Base-by-base conservation (phyloP, 768 basidiomycete species). In the Cantharellus anzutake region DNA sequence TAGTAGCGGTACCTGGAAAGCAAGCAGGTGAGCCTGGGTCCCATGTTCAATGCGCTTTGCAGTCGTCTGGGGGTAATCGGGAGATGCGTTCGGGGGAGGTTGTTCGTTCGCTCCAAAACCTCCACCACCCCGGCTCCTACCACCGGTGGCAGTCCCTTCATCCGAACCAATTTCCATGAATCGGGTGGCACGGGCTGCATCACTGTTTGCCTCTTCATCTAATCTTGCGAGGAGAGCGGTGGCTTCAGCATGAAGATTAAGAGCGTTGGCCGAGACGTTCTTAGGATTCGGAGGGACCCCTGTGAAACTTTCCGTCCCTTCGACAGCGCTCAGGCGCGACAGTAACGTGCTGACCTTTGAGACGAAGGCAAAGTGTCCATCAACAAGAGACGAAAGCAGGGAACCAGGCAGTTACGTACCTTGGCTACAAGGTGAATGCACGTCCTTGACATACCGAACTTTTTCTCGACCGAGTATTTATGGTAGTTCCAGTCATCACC, bases 401-500 rank as follows among this genome's bases (percentile, higher is more conserved):
- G 52, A 55, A 11, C 11, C 11, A 55, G 1, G 52, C 52, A 55
- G 35, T 14, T 1, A 37, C 11, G 58, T 60, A 71, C 68, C 62
- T 67, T 63, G 52, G 70, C 68, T 41, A 71, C 65, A 42, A 67
- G 51, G 16, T 67, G 65, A 14, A 70, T 60, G 55, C 68, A 64
- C 41, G 59, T 59, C 57, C 70, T 70, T 42, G 68, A 70, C 59
- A 71, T 71, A 51, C 75, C 76, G 66, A 75, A 74, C 59, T 72
- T 72, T 63, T 69, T 73, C 65, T 78, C 76, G 51, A 75, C 70
- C 51, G 71, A 72, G 60, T 73, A 73, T 59, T 63, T 68, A 62
- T 70, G 71, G 65, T 64, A 71, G 59, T 61, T 70, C 58, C 66
- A 69, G 65, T 64, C 68, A 62, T 67, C 67, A 55, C 62, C 64